Conservation (phyloP, 192 early-diverging fungal genomes). For the Podila epigama region DNA sequence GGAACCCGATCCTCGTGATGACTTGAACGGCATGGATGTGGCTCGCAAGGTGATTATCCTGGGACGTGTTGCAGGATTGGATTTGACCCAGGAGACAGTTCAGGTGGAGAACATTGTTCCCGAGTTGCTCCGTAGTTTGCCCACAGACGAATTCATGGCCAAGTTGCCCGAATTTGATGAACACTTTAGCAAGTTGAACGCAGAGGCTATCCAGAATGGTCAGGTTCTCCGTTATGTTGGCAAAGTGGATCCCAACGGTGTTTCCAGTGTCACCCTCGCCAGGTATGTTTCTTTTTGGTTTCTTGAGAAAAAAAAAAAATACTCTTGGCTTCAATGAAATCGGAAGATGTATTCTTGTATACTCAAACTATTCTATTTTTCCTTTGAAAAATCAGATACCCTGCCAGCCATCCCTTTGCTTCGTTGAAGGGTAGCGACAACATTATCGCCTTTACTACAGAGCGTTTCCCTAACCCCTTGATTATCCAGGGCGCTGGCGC, state of each 20-base stretch:
- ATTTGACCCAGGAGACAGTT: constrained; percentile 78
- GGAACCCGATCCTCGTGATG: constrained; percentile 98
- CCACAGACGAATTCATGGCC: constrained; percentile 86
- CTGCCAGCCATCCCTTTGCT: constrained; percentile 92
- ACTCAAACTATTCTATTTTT: neutral
- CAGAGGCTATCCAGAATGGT: constrained; percentile 70
- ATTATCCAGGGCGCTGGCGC: constrained; percentile 98
- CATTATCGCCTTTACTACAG: constrained; percentile 95
- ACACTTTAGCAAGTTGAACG: constrained; percentile 86
- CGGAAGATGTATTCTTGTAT: neutral
- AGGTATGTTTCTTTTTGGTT: constrained; percentile 49
- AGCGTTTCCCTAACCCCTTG: constrained; percentile 92
- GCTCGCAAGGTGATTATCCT: constrained; percentile 96
- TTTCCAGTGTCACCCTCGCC: constrained; percentile 80
- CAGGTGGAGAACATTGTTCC: constrained; percentile 98
- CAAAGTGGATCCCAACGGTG: constrained; percentile 76
- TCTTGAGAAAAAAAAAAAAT: neutral
- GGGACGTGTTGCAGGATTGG: constrained; percentile 87
- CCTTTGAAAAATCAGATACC: constrained; percentile 60
- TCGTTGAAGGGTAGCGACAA: constrained; percentile 97
- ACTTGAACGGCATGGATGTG: constrained; percentile 99
- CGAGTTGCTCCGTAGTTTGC: constrained; percentile 69
- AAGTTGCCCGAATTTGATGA: constrained; percentile 84
- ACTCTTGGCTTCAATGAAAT: neutral
- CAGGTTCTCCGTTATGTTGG: constrained; percentile 96